These are phyloP conservation scores for Sphagnurus paluster DNA, from an alignment of 1,284 basidiomycete species.

Conservation along the genomic window DNA sequence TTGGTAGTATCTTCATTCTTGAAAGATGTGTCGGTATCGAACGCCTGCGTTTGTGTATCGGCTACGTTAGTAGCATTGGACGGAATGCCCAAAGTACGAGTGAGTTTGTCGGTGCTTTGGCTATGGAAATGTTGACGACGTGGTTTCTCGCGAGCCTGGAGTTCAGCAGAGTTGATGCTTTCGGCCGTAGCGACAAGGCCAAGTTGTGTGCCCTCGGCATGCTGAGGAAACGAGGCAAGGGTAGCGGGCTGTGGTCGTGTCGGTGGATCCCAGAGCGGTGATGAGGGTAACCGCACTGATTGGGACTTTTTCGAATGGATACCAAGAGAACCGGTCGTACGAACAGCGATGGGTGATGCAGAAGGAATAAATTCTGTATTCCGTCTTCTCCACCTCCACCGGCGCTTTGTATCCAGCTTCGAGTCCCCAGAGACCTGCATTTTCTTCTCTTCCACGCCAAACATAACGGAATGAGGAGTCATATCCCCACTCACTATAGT, in stretches of 20 bases:
- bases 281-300: not conserved
- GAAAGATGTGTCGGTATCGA: not conserved
- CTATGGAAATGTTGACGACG: conserved; percentile 1
- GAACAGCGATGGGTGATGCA: not conserved
- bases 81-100: conserved; percentile 24
- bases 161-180: conserved; percentile 2
- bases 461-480: not conserved
- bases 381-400: conserved; percentile 9
- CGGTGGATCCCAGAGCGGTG: conserved; percentile 5
- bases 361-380: not conserved
- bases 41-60: too few relatives aligned
- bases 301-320: not conserved
- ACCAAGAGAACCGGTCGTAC: not conserved
- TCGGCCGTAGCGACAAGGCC: conserved; percentile 3
- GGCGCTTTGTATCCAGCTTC: conserved; percentile 1
- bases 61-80: too few relatives aligned
- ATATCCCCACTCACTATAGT: not conserved
- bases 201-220: conserved; percentile 5
- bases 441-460: conserved; percentile 1
- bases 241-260: conserved; percentile 5
- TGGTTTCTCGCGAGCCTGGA: not conserved
- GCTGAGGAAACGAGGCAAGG: conserved; percentile 3
- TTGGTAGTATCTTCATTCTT: not conserved
- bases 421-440: not conserved
- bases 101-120: conserved; percentile 21